A percentile compares a stretch with the other conserved stretches of the same genome.
These are phyloP conservation scores for Exophiala oligosperma DNA, from an alignment of 2,329 filamentous ascomycete genomes.

Conservation along the genomic window DNA sequence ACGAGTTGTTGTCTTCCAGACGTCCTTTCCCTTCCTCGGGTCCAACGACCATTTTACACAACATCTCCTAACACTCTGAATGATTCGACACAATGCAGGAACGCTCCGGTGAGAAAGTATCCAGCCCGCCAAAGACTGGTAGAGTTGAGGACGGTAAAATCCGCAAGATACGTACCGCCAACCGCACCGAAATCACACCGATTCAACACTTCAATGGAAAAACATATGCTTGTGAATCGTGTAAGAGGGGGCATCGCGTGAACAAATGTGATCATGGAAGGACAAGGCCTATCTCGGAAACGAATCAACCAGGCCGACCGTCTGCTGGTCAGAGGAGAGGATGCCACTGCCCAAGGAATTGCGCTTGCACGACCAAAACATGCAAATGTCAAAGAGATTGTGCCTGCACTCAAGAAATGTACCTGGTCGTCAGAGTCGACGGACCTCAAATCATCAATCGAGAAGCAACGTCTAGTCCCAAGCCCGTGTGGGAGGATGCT, in stretches of 20 bases:
- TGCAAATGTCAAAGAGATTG: slow-evolving; percentile 28
- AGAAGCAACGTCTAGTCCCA: slow-evolving; percentile 22
- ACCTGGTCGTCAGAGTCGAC: slow-evolving; percentile 23
- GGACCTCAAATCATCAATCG: slow-evolving; percentile 13
- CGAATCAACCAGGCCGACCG: slow-evolving; percentile 28
- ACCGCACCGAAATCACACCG: slow-evolving; percentile 17
- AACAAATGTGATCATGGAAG: slow-evolving; percentile 29
- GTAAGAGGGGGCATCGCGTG: slow-evolving; percentile 29
- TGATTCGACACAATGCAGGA: slow-evolving; percentile 13
- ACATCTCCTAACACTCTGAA: neutral
- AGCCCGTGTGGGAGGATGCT: slow-evolving; percentile 26
- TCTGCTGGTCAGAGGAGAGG: slow-evolving; percentile 26
- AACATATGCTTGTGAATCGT: slow-evolving; percentile 29
- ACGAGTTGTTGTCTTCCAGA: neutral
- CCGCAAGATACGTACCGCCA: slow-evolving; percentile 12
- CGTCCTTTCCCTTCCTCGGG: neutral
- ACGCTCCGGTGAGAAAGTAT: slow-evolving; percentile 6
- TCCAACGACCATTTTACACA: neutral
- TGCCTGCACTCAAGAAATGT: slow-evolving; percentile 27
- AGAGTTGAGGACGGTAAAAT: slow-evolving; percentile 24
- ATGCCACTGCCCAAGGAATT: slow-evolving; percentile 27
- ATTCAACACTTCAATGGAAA: slow-evolving; percentile 29
- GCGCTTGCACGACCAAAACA: slow-evolving; percentile 27
- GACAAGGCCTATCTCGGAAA: slow-evolving; percentile 25
- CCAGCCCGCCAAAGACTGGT: slow-evolving; percentile 17